Conservation (phyloP, 345 rosid genomes). For the Odontarrhena argentea region DNA sequence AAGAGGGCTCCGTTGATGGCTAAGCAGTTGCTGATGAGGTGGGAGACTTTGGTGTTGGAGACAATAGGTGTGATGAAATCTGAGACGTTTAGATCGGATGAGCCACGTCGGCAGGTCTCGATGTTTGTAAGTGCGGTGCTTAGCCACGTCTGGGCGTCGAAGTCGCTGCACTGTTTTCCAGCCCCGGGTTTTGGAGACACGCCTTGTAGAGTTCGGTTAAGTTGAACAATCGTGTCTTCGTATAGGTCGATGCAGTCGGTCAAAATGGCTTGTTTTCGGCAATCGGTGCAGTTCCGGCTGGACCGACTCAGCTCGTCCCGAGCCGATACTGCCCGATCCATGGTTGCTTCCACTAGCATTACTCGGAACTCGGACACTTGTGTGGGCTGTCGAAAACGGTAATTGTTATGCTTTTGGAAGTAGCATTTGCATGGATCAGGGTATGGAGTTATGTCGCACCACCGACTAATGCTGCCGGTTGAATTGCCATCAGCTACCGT, state of each 20-base stretch:
- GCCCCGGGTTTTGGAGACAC: constrained; percentile 10
- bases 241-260: constrained; percentile 69
- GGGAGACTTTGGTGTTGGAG: constrained; percentile 50
- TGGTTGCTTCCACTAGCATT: constrained; percentile 53
- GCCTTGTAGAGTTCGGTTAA: constrained; percentile 60
- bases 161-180: constrained; percentile 43
- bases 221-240: constrained; percentile 55
- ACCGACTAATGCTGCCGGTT: constrained; percentile 46
- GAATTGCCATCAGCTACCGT: constrained; percentile 23
- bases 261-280: constrained; percentile 51
- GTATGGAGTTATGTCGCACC: constrained; percentile 85
- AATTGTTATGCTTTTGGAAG: constrained; percentile 41
- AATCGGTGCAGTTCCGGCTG: constrained; percentile 35
- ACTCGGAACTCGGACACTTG: constrained; percentile 56
- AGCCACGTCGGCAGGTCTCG: constrained; percentile 66
- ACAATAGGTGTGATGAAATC: constrained; percentile 50
- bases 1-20: constrained; percentile 58
- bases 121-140: constrained; percentile 82
- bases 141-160: constrained; percentile 88
- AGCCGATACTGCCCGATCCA: constrained; percentile 51
- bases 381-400: constrained; percentile 34
- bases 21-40: constrained; percentile 61
- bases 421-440: constrained; percentile 62
- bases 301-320: constrained; percentile 36
- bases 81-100: constrained; percentile 60